A percentile compares a stretch with the other conserved stretches of the same genome.
Conservation (phyloP, 2,329 filamentous ascomycete species). For the Metarhizium sp. region DNA sequence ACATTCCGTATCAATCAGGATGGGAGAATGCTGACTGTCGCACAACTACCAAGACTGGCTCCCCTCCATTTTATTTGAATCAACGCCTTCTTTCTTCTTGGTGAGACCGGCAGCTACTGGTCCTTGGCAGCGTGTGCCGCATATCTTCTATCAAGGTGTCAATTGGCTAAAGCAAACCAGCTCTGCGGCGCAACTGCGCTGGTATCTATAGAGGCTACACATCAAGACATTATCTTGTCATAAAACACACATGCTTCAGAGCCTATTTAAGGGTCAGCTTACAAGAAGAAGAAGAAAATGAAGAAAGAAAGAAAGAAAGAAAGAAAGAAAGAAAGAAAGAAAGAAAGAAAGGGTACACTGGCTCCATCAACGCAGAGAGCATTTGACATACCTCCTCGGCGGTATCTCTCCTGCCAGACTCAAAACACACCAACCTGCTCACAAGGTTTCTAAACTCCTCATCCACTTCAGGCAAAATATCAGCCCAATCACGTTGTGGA, state of each 20-base stretch:
- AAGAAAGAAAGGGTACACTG: too few species aligned
- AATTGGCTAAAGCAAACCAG: not conserved
- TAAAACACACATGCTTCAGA: not conserved
- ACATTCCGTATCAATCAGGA: too few species aligned
- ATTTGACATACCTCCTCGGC: conserved; percentile 37
- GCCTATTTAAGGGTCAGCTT: not conserved
- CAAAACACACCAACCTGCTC: conserved; percentile 58
- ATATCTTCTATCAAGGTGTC: too few species aligned
- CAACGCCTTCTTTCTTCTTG: too few species aligned
- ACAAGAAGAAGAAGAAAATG: not conserved
- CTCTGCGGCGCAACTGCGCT: not conserved
- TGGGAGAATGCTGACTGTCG: not conserved
- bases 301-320: too few species aligned
- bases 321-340: too few species aligned
- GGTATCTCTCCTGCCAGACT: conserved; percentile 53
- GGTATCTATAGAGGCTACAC: not conserved
- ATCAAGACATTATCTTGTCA: not conserved
- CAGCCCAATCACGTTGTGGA: conserved; percentile 55
- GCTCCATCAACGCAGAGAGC: not conserved
- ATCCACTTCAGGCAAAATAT: conserved; percentile 55
- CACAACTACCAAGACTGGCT: too few species aligned
- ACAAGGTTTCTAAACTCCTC: conserved; percentile 56
- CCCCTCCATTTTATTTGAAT: too few species aligned
- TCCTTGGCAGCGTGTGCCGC: too few species aligned
- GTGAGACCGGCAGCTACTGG: too few species aligned